Base-by-base conservation (phyloP, 345 rosid species). In the Aurinia saxatilis region DNA sequence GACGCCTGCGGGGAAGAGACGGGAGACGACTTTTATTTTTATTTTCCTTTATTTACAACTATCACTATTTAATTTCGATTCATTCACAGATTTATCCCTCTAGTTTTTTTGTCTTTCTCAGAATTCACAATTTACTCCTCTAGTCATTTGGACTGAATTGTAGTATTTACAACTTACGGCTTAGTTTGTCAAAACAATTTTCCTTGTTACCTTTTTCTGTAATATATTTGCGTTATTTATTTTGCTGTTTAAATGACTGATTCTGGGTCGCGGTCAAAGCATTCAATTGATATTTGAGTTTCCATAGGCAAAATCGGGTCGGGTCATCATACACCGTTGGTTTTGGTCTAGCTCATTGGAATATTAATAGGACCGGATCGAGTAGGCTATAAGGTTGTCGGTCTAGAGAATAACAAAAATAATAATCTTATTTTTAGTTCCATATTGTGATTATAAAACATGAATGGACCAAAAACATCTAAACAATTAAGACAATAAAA, bases 21-120 rank as follows among this genome's bases (percentile, higher is more conserved):
- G 57, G 30, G 37, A 49, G 75, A 56, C 75, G 75, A 63, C 70
- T 70, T 64, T 41, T 56, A 10, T 0, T 30, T 17, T n/a, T n/a
- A n/a, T n/a, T 63, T 35, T 46, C 46, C 6, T 45, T 27, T 46
- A 70, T 46, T 63, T 63, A 47, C 64, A 54, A 54, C 34, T 62
- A 12, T 29, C 21, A 38, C 44, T 39, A 14, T 46, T 69, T 8
- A 29, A 61, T 27, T 5, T 27, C 4, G 30, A 27, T 0, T 2
- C 6, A 27, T 27, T n/a, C 30, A 5, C 6, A 27, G 5, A 5
- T 27, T 27, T 27, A 5, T 27, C 5, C 17, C 31, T 47, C 19
- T 16, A 9, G 2, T 47, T 18, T 16, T 41, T 15, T n/a, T n/a
- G n/a, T n/a, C n/a, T n/a, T n/a, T 14, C 0, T 42, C 23, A 29